Base-by-base conservation (phyloP, 495 filamentous ascomycete species). In the Penicillium canariense region DNA sequence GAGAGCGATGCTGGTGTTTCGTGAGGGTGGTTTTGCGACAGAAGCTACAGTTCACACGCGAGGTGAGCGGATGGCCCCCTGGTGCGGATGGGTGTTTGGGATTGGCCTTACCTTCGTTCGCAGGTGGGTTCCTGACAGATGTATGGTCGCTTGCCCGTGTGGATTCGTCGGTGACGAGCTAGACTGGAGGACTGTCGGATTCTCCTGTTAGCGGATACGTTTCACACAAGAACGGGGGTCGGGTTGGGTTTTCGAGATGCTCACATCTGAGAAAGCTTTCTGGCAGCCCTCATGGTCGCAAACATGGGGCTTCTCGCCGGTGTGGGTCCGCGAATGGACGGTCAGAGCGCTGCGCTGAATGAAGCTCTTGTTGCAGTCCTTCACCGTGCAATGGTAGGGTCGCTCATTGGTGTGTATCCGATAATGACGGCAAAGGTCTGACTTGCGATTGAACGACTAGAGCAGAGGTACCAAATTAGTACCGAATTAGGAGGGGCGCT, bases 401-500 rank as follows among this genome's bases (percentile, higher is more conserved):
- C 90, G 78, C 65, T 94, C 90, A 67, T 93, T 92, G 59, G 90
- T 96, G 63, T 96, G 90, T 66, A 96, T 96, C 43, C 90, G 83
- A 68, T 88, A 89, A 68, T 96, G 90, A 64, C 90, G 81, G 68
- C 90, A 87, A 48, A 96, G 80, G 73, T 96, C 90, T 8, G 90
- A 96, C 69, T 94, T 96, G 73, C 90, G 84, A 79, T 93, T 94
- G 81, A 96, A 96, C 55, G 87, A 89, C 90, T 95, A 54, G 54
- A 35, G 15, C 40, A 25, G n/a, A 56, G 57, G n/a, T n/a, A n/a
- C n/a, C n/a, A 28, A 39, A 23, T 38, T 34, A 42, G 48, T 34
- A 50, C 6, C 12, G 18, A n/a, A 40, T 49, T 34, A 31, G 40
- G 23, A 14, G 31, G 20, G 28, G 30, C 31, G 22, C 36, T 48